Percentiles rank a stretch among this genome's conserved stretches.
Conservation (phyloP, 345 rosid genomes). For the Lepidium aucheri region DNA sequence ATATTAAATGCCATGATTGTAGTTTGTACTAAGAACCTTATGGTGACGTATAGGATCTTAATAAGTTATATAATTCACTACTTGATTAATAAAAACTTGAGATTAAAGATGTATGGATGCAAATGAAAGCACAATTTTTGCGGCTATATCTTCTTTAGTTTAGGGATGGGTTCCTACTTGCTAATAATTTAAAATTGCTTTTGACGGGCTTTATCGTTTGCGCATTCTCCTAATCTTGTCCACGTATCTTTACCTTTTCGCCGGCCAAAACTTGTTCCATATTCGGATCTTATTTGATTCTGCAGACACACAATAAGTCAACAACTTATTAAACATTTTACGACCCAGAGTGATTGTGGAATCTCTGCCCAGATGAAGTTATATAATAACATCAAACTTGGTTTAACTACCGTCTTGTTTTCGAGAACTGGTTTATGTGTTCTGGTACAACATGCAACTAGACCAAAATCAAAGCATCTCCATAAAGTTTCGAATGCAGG, state of each 20-base stretch:
- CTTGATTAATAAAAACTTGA: neutral
- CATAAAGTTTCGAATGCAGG: neutral
- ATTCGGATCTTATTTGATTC: constrained; percentile 1
- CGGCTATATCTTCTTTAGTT: constrained; percentile 7
- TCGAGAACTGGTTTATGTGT: neutral
- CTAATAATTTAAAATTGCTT: neutral
- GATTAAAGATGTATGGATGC: constrained; percentile 15
- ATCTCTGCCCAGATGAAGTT: neutral
- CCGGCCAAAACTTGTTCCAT: constrained; percentile 26
- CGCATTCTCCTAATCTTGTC: neutral
- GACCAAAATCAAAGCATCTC: neutral
- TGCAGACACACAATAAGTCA: neutral
- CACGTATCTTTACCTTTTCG: neutral
- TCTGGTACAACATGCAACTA: neutral
- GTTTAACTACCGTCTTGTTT: neutral
- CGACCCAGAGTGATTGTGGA: neutral
- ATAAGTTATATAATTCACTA: neutral
- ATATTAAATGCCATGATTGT: neutral
- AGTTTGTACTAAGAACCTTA: neutral
- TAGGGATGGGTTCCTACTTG: neutral
- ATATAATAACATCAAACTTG: neutral
- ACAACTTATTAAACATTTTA: neutral
- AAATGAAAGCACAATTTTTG: constrained; percentile 14
- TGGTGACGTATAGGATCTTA: neutral
- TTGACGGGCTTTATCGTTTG: constrained; percentile 3